Evolutionary conservation across 805 yeast genomes (phyloP).

Genomic region (Myxozyma vanderwaltii): DNA sequence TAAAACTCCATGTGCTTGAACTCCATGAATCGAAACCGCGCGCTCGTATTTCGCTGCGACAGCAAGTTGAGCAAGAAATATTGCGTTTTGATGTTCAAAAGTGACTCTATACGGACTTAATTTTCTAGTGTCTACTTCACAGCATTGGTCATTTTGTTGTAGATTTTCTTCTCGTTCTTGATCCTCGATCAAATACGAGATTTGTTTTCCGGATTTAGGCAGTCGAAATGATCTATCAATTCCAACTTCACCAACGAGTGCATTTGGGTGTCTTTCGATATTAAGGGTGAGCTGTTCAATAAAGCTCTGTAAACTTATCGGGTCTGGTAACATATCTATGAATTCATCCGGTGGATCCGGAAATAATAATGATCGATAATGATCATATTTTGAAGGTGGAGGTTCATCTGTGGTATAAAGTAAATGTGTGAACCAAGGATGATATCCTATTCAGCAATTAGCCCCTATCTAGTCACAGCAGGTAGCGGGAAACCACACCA

Average conservation of each 20-base stretch:
- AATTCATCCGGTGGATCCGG: slow-evolving; percentile 46
- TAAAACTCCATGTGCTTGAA: slow-evolving; percentile 69
- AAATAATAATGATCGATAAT: slow-evolving; percentile 58
- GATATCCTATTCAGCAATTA: slow-evolving; percentile 59
- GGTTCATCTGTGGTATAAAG: slow-evolving; percentile 46
- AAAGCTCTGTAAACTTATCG: slow-evolving; percentile 50
- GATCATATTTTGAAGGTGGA: slow-evolving; percentile 48
- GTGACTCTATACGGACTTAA: slow-evolving; percentile 56
- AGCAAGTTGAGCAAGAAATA: slow-evolving; percentile 55
- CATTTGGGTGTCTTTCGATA: slow-evolving; percentile 40
- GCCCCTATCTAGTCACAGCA: too few species aligned
- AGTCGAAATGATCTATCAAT: slow-evolving; percentile 74
- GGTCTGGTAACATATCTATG: slow-evolving; percentile 60
- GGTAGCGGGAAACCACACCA: too few species aligned
- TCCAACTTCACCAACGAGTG: slow-evolving; percentile 87
- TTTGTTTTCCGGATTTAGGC: slow-evolving; percentile 54
- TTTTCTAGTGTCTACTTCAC: slow-evolving; percentile 9
- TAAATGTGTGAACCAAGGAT: slow-evolving; percentile 88
- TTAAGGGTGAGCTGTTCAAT: slow-evolving; percentile 43
- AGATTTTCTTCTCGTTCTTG: not conserved
- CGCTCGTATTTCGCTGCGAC: slow-evolving; percentile 54
- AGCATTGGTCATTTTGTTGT: not conserved
- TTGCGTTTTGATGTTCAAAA: slow-evolving; percentile 63
- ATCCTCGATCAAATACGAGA: slow-evolving; percentile 48
- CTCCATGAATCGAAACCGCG: slow-evolving; percentile 81